A percentile compares a stretch with the other conserved stretches of the same genome.
Conservation (phyloP, 805 yeast genomes). For the Lipomyces japonicus region DNA sequence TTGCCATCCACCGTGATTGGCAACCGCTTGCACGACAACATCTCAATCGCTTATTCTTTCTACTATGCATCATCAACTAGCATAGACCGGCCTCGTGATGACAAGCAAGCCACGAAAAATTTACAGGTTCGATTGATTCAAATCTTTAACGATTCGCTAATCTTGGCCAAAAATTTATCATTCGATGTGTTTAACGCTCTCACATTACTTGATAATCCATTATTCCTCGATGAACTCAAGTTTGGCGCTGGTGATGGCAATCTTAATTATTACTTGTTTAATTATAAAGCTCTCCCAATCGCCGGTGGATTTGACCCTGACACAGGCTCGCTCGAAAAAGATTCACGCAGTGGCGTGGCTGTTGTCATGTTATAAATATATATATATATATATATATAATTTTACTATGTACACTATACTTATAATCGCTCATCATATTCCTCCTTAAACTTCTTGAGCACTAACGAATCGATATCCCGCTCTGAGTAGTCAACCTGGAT, state of each 20-base stretch:
- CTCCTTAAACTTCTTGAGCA: not conserved
- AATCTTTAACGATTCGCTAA: constrained; percentile 69
- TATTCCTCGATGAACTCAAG: constrained; percentile 75
- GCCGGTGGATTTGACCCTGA: constrained; percentile 70
- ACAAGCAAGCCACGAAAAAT: constrained; percentile 41
- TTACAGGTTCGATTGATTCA: constrained; percentile 57
- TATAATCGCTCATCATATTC: not conserved
- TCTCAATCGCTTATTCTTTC: constrained; percentile 83
- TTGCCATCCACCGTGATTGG: constrained; percentile 79
- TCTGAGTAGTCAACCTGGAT: not conserved
- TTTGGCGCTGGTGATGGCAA: constrained; percentile 94
- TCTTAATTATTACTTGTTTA: constrained; percentile 86
- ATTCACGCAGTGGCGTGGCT: constrained; percentile 76
- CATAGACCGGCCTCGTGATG: constrained; percentile 39
- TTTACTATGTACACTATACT: not conserved
- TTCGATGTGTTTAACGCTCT: constrained; percentile 94
- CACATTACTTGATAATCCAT: constrained; percentile 82
- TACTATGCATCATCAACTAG: constrained; percentile 80
- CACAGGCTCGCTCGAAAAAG: constrained; percentile 50
- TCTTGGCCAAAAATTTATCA: constrained; percentile 58
- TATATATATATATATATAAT: not conserved
- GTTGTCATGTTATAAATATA: constrained; percentile 62
- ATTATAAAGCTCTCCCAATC: constrained; percentile 77
- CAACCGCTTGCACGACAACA: constrained; percentile 53
- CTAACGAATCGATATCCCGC: not conserved